phyloP scores from a whole-genome alignment of 1,284 basidiomycete species.

The Irpex rosettiformis region DNA sequence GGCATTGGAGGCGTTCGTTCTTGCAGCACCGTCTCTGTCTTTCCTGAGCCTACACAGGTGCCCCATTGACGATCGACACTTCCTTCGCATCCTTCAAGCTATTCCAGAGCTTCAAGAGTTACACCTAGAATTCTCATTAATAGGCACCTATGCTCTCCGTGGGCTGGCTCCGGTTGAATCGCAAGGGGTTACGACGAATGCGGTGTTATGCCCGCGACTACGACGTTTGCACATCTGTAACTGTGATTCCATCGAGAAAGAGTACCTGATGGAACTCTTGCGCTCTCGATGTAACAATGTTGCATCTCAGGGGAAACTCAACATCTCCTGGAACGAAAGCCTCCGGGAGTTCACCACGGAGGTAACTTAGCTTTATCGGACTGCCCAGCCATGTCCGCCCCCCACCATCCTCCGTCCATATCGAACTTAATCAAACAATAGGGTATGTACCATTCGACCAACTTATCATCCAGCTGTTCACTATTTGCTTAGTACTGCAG shows the following conservation, averaged over 20 bases:
- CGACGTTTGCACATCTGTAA: neutral
- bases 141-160: slow-evolving; percentile 14
- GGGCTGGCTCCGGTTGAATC: slow-evolving; percentile 1
- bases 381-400: too few species aligned
- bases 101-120: slow-evolving; percentile 10
- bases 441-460: too few species aligned
- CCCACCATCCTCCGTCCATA: too few species aligned
- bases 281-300: neutral
- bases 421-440: too few species aligned
- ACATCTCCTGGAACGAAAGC: too few species aligned
- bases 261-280: neutral
- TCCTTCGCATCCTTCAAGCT: slow-evolving; percentile 9
- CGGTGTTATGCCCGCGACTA: slow-evolving; percentile 11
- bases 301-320: too few species aligned
- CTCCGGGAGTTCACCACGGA: too few species aligned
- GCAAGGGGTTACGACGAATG: neutral
- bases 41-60: slow-evolving; percentile 3
- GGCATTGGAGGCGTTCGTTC: slow-evolving; percentile 5
- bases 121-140: neutral
- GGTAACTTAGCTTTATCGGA: too few species aligned
- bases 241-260: slow-evolving; percentile 10
- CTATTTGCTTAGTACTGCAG: too few species aligned
- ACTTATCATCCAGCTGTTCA: too few species aligned
- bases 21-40: neutral
- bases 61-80: slow-evolving; percentile 12